A percentile compares a stretch with the other conserved stretches of the same genome.
These are phyloP conservation scores for Aspergillus sclerotioniger DNA, from an alignment of 495 filamentous ascomycete genomes.

Conservation along the genomic window DNA sequence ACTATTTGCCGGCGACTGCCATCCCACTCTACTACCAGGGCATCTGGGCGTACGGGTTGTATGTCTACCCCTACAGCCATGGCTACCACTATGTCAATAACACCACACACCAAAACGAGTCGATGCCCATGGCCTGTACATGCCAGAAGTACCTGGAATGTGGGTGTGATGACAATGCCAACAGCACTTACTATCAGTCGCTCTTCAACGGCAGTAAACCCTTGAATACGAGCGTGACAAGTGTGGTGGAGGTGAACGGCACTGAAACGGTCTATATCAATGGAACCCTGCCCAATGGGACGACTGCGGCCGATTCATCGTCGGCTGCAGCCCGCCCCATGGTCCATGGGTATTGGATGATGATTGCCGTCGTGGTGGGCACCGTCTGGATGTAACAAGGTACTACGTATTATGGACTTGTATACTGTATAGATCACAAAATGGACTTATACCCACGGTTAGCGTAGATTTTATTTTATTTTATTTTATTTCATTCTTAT, in stretches of 20 bases:
- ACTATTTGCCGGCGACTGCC: conserved; percentile 54
- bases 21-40: conserved; percentile 55
- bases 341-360: conserved; percentile 56
- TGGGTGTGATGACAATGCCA: conserved; percentile 77
- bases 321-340: conserved; percentile 30
- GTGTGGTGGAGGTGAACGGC: conserved; percentile 66
- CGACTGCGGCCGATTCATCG: conserved; percentile 56
- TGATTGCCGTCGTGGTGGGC: conserved; percentile 51
- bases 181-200: conserved; percentile 55
- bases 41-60: conserved; percentile 50
- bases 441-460: too few relatives aligned
- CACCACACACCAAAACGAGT: conserved; percentile 56
- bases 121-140: conserved; percentile 68
- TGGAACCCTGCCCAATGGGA: conserved; percentile 83
- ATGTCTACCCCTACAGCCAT: conserved; percentile 70
- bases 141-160: conserved; percentile 71
- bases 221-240: conserved; percentile 62
- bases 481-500: neutral
- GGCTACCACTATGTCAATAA: conserved; percentile 51
- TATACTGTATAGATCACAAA: too few relatives aligned
- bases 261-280: conserved; percentile 76
- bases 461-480: neutral
- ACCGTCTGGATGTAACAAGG: conserved; percentile 45
- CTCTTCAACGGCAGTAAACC: conserved; percentile 65
- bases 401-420: neutral